Evolutionary conservation across 1,139 yeast genomes (phyloP).

Genomic region (Chernovozyma sophiae-reginae): DNA sequence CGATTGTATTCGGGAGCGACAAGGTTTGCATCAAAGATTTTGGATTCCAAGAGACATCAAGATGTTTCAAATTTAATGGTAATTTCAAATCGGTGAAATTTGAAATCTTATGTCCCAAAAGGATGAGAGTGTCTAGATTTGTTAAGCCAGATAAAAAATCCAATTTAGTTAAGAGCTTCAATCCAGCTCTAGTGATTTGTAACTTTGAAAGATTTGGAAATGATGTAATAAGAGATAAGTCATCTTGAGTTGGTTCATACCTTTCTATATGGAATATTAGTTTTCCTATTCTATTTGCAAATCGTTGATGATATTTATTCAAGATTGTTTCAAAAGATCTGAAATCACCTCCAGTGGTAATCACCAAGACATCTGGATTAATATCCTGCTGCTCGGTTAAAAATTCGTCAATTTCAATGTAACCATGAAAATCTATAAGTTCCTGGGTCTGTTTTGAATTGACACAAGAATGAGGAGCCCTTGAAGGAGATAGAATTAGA

Average conservation of each 20-base stretch:
- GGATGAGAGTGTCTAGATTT: constrained; percentile 22
- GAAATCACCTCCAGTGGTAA: constrained; percentile 34
- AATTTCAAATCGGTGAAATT: constrained; percentile 26
- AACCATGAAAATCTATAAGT: constrained; percentile 25
- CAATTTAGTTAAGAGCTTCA: constrained; percentile 10
- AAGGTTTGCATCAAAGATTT: constrained; percentile 14
- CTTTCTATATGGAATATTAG: constrained; percentile 28
- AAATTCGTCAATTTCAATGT: constrained; percentile 31
- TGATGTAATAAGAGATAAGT: constrained; percentile 21
- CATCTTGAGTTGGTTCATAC: constrained; percentile 17
- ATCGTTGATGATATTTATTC: constrained; percentile 14
- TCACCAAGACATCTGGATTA: constrained; percentile 22
- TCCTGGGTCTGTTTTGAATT: constrained; percentile 14
- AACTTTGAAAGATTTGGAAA: constrained; percentile 26
- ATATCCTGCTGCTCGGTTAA: constrained; percentile 23
- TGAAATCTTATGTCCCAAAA: constrained; percentile 29
- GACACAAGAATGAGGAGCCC: constrained; percentile 16
- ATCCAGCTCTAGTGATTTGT: constrained; percentile 25
- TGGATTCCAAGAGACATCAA: constrained; percentile 36
- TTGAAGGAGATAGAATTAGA: constrained; percentile 11
- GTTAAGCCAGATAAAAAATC: constrained; percentile 10
- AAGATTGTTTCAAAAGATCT: constrained; percentile 24
- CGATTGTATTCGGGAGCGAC: constrained; percentile 16
- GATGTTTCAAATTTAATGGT: constrained; percentile 20
- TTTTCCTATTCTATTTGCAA: constrained; percentile 11